phyloP scores from a whole-genome alignment of 192 early-diverging fungal species.

The Coemansia sp. region DNA sequence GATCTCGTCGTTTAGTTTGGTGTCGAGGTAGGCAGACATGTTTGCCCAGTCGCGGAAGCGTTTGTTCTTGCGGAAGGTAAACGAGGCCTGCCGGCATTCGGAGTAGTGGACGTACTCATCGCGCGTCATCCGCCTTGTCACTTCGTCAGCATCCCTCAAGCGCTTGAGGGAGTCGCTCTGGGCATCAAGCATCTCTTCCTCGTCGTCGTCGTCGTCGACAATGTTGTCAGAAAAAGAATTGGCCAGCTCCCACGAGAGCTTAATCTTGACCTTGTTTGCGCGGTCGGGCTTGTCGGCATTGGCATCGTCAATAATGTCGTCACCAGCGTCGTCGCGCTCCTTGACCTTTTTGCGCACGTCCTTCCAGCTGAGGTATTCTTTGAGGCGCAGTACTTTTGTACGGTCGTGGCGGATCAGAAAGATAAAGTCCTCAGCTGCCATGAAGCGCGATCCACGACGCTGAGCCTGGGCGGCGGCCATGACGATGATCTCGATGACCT shows the following conservation, averaged over 20 bases:
- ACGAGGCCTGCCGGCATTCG: slow-evolving; percentile 97
- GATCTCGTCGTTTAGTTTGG: slow-evolving; percentile 89
- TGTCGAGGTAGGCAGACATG: slow-evolving; percentile 85
- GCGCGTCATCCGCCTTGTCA: slow-evolving; percentile 92
- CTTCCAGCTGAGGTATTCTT: slow-evolving; percentile 92
- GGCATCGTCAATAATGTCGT: slow-evolving; percentile 51
- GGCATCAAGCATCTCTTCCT: slow-evolving; percentile 89
- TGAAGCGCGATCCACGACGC: slow-evolving; percentile 77
- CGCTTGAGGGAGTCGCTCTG: slow-evolving; percentile 83
- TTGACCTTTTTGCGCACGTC: slow-evolving; percentile 94
- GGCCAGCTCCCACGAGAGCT: slow-evolving; percentile 92
- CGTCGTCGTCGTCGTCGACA: slow-evolving; percentile 80
- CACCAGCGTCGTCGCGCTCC: slow-evolving; percentile 66
- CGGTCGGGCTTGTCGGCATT: slow-evolving; percentile 59
- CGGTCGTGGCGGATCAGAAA: slow-evolving; percentile 96
- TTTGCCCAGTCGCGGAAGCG: slow-evolving; percentile 95
- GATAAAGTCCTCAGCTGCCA: slow-evolving; percentile 90
- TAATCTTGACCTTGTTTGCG: slow-evolving; percentile 70
- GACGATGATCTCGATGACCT: slow-evolving; percentile 92
- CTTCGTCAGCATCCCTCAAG: slow-evolving; percentile 85
- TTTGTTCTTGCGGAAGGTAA: slow-evolving; percentile 92
- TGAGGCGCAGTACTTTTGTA: slow-evolving; percentile 87
- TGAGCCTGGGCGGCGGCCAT: slow-evolving; percentile 84
- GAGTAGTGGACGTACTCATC: slow-evolving; percentile 99
- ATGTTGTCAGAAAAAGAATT: slow-evolving; percentile 78